Base-by-base conservation (phyloP, 768 basidiomycete genomes). In the Nidularia sp. region DNA sequence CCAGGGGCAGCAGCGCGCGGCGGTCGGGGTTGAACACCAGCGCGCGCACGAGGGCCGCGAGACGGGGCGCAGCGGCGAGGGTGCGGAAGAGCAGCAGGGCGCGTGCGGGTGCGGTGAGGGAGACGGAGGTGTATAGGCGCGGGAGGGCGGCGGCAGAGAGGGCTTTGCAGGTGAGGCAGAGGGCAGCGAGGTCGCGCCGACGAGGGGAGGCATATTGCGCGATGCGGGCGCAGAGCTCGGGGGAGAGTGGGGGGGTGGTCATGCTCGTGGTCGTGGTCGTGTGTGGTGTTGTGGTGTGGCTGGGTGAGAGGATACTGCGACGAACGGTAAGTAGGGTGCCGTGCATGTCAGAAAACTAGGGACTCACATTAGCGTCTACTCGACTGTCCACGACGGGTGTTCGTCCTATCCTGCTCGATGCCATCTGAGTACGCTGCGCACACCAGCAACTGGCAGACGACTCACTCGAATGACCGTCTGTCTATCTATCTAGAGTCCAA, bases 141-240 rank as follows among this genome's bases (percentile, higher is more conserved):
- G 64, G 56, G 57, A 82, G 79, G 34, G 81, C 78, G 48, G 73
- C 72, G 48, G 62, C 67, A 53, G 79, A 78, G 48, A 84, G 65
- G 7, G 71, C 58, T 62, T 74, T 80, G 61, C 64, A 78, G 5
- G 75, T 73, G 46, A 69, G 64, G 57, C 73, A 74, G 44, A 84
- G 70, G 7, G 71, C 61, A 0, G 64, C 52, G 25, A 83, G 71
- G 53, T 80, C 77, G 4, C 33, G 43, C 3, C 56, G 61, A 9
- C 60, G 60, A 4, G 25, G 25, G 18, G 62, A 55, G 5, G 66
- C 55, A 56, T 70, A 70, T 31, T 66, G 66, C 6, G 72, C 73
- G 53, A 84, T 71, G 12, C 65, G 65, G 39, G 59, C 57, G 51
- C 64, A 74, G 12, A 82, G 60, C 60, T 77, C 77, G n/a, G 71